Conservation (phyloP, 345 rosid genomes). For the Eutrema yunnanense region DNA sequence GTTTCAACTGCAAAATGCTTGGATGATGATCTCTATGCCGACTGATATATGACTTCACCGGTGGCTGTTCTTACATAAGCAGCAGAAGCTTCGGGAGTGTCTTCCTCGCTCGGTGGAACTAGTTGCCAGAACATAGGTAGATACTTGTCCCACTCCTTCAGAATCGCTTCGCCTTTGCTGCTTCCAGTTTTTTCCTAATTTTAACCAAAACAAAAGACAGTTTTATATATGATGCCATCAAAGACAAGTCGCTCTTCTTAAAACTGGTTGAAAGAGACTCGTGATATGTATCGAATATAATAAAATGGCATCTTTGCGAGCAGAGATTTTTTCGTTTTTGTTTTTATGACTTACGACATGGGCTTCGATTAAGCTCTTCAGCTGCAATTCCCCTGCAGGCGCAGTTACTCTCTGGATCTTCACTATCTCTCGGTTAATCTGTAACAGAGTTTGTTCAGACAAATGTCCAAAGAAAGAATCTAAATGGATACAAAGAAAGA, state of each 20-base stretch:
- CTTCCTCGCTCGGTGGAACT: slow-evolving; percentile 99
- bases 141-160: slow-evolving; percentile 76
- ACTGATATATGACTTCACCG: slow-evolving; percentile 68
- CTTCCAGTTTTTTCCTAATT: slow-evolving; percentile 91
- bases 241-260: background rate
- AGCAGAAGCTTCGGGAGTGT: slow-evolving; percentile 93
- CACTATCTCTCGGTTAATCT: slow-evolving; percentile 92
- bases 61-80: slow-evolving; percentile 57
- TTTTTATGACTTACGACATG: slow-evolving; percentile 96
- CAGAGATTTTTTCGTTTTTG: background rate
- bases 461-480: background rate
- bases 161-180: slow-evolving; percentile 64
- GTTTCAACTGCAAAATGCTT: slow-evolving; percentile 14
- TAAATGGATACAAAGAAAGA: slow-evolving; percentile 1
- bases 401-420: slow-evolving; percentile 93
- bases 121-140: slow-evolving; percentile 89
- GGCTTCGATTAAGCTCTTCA: slow-evolving; percentile 81
- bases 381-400: slow-evolving; percentile 92
- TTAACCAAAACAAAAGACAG: background rate
- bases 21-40: slow-evolving; percentile 41
- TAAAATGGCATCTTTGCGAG: background rate
- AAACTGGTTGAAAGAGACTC: background rate
- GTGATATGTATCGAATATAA: too few relatives aligned
- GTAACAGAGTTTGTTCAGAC: slow-evolving; percentile 1
- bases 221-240: background rate